These are phyloP conservation scores for Lomentospora prolificans DNA, from an alignment of 2,329 filamentous ascomycete species.

Conservation along the genomic window DNA sequence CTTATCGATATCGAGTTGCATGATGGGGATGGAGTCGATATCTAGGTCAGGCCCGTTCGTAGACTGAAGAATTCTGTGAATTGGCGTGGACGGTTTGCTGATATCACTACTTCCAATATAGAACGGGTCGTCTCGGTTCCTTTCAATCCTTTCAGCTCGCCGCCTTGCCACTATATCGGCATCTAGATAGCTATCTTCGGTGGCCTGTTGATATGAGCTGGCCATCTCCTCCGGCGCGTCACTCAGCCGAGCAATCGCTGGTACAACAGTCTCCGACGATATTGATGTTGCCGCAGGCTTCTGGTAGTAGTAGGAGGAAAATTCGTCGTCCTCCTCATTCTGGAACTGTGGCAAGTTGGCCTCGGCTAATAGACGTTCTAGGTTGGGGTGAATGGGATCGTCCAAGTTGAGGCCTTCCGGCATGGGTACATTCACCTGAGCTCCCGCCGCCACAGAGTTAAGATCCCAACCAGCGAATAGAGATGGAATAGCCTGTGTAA, in stretches of 20 bases:
- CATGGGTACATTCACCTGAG: constrained; percentile 77
- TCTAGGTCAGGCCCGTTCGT: constrained; percentile 73
- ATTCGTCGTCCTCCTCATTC: constrained; percentile 52
- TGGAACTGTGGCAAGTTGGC: constrained; percentile 40
- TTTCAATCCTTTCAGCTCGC: constrained; percentile 66
- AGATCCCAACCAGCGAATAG: constrained; percentile 81
- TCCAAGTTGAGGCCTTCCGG: constrained; percentile 71
- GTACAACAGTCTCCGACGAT: constrained; percentile 35
- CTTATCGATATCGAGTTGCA: constrained; percentile 66
- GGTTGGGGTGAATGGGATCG: constrained; percentile 67
- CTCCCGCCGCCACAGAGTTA: constrained; percentile 77
- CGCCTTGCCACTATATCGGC: constrained; percentile 64
- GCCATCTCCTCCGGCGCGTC: constrained; percentile 38
- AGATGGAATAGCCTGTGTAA: constrained; percentile 83
- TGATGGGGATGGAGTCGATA: constrained; percentile 90
- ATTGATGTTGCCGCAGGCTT: constrained; percentile 40
- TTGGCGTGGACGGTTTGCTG: constrained; percentile 60
- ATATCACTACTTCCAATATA: constrained; percentile 59
- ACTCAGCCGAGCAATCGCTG: constrained; percentile 44
- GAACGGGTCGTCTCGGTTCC: constrained; percentile 88
- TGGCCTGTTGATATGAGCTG: constrained; percentile 49
- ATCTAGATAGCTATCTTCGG: constrained; percentile 58
- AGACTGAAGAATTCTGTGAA: constrained; percentile 64
- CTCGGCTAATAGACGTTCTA: constrained; percentile 56
- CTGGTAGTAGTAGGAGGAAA: constrained; percentile 56